A percentile compares a stretch with the other conserved stretches of the same genome.
Conservation (phyloP, 1,139 yeast species). For the Candida sp. region DNA sequence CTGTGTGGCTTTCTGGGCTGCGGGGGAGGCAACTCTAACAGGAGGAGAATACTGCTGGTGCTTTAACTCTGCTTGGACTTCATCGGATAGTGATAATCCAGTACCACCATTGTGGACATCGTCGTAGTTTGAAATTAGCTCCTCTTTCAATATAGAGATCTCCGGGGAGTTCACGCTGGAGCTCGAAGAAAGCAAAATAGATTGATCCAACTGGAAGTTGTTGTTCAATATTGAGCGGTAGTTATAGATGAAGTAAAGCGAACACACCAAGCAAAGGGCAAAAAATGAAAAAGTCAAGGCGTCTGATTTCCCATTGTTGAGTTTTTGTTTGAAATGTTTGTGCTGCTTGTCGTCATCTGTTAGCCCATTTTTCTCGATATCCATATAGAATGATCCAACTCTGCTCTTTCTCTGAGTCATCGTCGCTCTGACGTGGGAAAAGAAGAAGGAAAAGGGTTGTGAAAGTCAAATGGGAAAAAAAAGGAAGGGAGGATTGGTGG, state of each 20-base stretch:
- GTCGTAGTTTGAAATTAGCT: not conserved
- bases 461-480: not conserved
- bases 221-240: not conserved
- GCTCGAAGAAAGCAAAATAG: conserved; percentile 7
- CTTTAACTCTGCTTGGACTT: conserved; percentile 5
- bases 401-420: conserved; percentile 12
- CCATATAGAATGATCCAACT: conserved; percentile 19
- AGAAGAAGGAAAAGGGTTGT: not conserved
- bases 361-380: conserved; percentile 17
- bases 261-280: not conserved
- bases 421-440: not conserved
- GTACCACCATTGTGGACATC: conserved; percentile 1
- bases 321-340: not conserved
- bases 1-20: conserved; percentile 28
- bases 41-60: not conserved
- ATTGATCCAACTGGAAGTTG: conserved; percentile 8
- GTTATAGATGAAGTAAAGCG: not conserved
- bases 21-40: conserved; percentile 9
- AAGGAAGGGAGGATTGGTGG: not conserved
- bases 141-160: conserved; percentile 2
- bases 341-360: conserved; percentile 5
- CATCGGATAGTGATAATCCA: conserved; percentile 2
- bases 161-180: conserved; percentile 1
- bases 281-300: not conserved
- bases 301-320: conserved; percentile 1